These are phyloP conservation scores for Fusarium mexicanum DNA, from an alignment of 2,329 filamentous ascomycete species.

Conservation along the genomic window DNA sequence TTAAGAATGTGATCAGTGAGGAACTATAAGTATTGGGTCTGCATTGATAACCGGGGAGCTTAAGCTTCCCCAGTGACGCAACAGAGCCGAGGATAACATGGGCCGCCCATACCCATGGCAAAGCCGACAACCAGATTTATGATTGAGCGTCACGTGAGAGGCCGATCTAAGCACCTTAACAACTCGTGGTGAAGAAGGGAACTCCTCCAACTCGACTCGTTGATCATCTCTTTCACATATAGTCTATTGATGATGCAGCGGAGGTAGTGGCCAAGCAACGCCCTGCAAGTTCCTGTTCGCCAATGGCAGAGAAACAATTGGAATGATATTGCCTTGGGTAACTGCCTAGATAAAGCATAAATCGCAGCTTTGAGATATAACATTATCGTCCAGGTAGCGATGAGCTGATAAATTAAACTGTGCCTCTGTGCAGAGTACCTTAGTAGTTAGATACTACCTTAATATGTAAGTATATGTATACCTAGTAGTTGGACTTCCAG, in stretches of 20 bases:
- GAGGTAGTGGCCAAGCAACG: neutral
- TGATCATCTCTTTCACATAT: neutral
- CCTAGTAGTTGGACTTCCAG: neutral
- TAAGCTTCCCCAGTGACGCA: slow-evolving; percentile 41
- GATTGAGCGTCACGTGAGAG: slow-evolving; percentile 30
- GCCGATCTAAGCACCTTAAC: neutral
- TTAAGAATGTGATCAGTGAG: slow-evolving; percentile 7
- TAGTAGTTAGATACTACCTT: neutral
- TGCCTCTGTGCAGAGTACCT: neutral
- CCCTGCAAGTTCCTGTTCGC: neutral
- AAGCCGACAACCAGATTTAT: slow-evolving; percentile 27
- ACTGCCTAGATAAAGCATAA: neutral
- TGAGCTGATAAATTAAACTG: neutral
- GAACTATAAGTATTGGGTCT: slow-evolving; percentile 19
- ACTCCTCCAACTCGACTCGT: neutral
- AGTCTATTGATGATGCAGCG: neutral
- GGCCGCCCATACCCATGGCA: slow-evolving; percentile 33
- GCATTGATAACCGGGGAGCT: slow-evolving; percentile 24
- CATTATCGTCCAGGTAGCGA: neutral
- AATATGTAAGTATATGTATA: neutral
- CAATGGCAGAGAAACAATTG: neutral
- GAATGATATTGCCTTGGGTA: neutral
- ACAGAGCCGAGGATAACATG: slow-evolving; percentile 43
- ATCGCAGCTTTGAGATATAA: neutral
- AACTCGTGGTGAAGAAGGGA: neutral